Evolutionary conservation across 2,329 filamentous ascomycete species (phyloP).

Genomic region (Calonectria hawksworthii): DNA sequence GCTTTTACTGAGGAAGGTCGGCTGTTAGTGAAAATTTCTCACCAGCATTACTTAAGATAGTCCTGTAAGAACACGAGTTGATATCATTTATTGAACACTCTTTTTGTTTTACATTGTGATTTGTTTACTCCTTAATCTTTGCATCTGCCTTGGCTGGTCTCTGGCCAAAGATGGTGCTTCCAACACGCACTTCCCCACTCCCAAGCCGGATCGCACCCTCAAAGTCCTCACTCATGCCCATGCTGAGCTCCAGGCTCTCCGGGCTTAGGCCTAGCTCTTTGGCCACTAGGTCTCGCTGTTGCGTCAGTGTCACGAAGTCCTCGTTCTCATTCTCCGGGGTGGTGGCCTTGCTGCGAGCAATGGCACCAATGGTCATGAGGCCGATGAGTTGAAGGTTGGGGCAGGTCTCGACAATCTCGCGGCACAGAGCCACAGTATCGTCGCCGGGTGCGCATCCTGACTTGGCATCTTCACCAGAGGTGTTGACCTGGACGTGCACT

Average conservation of each 20-base stretch:
- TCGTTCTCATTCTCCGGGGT: slow-evolving; percentile 88
- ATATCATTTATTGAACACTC: background rate
- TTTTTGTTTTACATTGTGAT: background rate
- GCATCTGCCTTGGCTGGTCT: slow-evolving; percentile 85
- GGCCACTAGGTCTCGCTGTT: slow-evolving; percentile 79
- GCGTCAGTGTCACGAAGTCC: slow-evolving; percentile 81
- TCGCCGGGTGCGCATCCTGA: slow-evolving; percentile 81
- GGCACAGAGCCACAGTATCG: slow-evolving; percentile 75
- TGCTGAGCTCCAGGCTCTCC: slow-evolving; percentile 86
- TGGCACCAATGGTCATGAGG: slow-evolving; percentile 97
- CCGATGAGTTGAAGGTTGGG: slow-evolving; percentile 82
- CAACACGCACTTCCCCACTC: slow-evolving; percentile 90
- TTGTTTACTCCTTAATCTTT: slow-evolving; percentile 68
- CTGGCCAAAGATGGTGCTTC: slow-evolving; percentile 93
- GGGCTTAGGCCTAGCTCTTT: slow-evolving; percentile 61
- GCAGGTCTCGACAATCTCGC: slow-evolving; percentile 78
- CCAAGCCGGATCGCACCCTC: slow-evolving; percentile 88
- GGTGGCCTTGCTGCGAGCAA: slow-evolving; percentile 83
- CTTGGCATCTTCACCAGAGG: slow-evolving; percentile 88
- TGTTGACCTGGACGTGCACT: slow-evolving; percentile 96
- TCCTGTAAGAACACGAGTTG: background rate
- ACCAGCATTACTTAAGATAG: background rate
- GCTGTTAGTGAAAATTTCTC: background rate
- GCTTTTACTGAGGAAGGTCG: background rate
- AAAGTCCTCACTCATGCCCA: slow-evolving; percentile 99